These are phyloP conservation scores for Lasiodiplodia sp. DNA, from an alignment of 2,329 filamentous ascomycete genomes.

Conservation along the genomic window DNA sequence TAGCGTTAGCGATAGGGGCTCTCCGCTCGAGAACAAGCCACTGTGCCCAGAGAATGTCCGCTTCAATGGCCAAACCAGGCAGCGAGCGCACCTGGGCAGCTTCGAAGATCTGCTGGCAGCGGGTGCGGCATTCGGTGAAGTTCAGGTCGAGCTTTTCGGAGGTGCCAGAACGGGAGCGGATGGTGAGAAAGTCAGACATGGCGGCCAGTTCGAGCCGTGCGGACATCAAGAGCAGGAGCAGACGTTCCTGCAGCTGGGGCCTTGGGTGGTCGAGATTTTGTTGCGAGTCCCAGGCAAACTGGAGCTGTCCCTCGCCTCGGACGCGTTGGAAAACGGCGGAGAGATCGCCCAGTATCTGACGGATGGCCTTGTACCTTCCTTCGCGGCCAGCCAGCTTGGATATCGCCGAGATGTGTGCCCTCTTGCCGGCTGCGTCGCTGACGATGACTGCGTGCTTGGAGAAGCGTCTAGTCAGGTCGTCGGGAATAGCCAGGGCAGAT, in stretches of 20 bases:
- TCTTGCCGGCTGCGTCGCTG: not conserved
- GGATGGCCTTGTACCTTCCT: not conserved
- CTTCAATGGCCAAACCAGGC: not conserved
- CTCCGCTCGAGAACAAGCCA: not conserved
- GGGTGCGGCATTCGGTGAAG: not conserved
- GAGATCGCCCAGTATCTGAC: not conserved
- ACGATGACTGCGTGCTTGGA: not conserved
- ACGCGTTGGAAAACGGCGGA: not conserved
- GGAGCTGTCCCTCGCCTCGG: not conserved
- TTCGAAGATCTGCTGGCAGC: not conserved
- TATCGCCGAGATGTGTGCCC: not conserved
- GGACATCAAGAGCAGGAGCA: not conserved
- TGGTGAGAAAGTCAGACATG: not conserved
- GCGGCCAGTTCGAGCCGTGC: not conserved
- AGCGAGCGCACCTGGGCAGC: not conserved
- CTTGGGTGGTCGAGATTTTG: not conserved
- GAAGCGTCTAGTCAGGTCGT: not conserved
- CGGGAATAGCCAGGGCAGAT: not conserved
- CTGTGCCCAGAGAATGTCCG: constrained; percentile 7
- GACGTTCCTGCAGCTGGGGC: not conserved
- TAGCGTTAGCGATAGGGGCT: not conserved
- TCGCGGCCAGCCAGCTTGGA: not conserved
- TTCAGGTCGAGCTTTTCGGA: not conserved
- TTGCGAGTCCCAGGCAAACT: not conserved
- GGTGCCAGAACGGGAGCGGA: not conserved